phyloP scores from a whole-genome alignment of 495 filamentous ascomycete genomes.

The Aspergillus taichungensis region DNA sequence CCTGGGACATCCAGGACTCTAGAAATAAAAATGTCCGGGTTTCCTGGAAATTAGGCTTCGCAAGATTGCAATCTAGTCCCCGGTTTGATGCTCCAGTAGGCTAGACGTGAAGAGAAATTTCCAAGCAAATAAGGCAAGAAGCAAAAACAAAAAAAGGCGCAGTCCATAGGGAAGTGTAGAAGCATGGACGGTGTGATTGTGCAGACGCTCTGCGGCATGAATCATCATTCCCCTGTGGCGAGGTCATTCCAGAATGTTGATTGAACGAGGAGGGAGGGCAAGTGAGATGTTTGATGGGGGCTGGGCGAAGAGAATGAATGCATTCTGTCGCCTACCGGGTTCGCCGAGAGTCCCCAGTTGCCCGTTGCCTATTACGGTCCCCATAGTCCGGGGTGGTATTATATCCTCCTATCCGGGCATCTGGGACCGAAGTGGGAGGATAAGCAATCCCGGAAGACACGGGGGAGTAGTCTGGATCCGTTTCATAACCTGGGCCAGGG shows the following conservation, averaged over 20 bases:
- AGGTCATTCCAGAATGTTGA: too few relatives aligned
- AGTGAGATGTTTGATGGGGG: constrained; percentile 1
- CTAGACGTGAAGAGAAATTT: constrained; percentile 6
- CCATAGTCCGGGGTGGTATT: constrained; percentile 30
- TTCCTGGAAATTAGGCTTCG: constrained; percentile 12
- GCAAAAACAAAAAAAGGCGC: constrained; percentile 1
- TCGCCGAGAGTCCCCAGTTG: constrained; percentile 34
- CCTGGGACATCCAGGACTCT: constrained; percentile 13
- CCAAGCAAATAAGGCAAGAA: constrained; percentile 4
- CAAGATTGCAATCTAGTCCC: constrained; percentile 13
- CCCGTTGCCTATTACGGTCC: constrained; percentile 37
- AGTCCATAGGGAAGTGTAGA: too few relatives aligned
- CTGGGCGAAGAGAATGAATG: constrained; percentile 6
- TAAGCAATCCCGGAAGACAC: constrained; percentile 37
- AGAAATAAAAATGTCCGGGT: constrained; percentile 14
- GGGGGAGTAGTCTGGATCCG: constrained; percentile 36
- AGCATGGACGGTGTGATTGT: too few relatives aligned
- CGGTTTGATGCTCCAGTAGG: constrained; percentile 11
- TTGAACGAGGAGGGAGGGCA: background rate
- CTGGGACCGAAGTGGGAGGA: constrained; percentile 37
- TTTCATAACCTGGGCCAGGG: constrained; percentile 38
- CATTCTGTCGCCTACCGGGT: constrained; percentile 22
- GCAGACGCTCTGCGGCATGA: too few relatives aligned
- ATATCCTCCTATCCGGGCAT: constrained; percentile 41
- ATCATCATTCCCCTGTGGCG: too few relatives aligned